Conservation (phyloP, 257 asterid species). For the Capsicum pubescens region DNA sequence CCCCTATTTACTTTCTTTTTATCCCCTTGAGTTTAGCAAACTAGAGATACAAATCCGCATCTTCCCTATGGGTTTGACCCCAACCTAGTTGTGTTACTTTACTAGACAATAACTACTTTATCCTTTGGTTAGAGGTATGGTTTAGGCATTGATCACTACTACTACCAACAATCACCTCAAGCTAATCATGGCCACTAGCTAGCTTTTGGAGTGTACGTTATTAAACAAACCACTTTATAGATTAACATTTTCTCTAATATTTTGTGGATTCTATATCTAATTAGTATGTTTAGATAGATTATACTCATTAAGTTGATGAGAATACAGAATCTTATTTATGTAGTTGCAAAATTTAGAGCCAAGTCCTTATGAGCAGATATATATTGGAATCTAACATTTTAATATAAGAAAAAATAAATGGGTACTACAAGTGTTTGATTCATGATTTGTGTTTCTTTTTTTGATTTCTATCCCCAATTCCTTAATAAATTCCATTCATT, state of each 20-base stretch:
- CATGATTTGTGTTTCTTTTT: not conserved
- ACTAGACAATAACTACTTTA: too few relatives aligned
- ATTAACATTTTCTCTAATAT: not conserved
- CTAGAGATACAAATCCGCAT: too few relatives aligned
- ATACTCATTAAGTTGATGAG: not conserved
- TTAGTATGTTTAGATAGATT: not conserved
- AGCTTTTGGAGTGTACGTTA: not conserved
- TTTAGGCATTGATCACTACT: not conserved
- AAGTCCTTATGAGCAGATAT: not conserved
- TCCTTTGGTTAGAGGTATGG: too few relatives aligned
- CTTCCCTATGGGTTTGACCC: too few relatives aligned
- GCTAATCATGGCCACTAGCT: not conserved
- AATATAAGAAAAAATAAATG: not conserved
- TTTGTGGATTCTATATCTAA: not conserved
- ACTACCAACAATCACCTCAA: not conserved
- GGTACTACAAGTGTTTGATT: not conserved
- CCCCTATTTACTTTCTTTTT: too few relatives aligned
- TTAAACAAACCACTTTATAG: not conserved
- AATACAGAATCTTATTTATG: not conserved
- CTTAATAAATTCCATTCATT: not conserved
- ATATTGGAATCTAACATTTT: not conserved
- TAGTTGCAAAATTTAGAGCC: not conserved
- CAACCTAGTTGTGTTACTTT: too few relatives aligned
- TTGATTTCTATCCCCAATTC: slow-evolving; percentile 11
- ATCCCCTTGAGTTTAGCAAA: too few relatives aligned